Percentiles rank a stretch among this genome's conserved stretches.
Evolutionary conservation across 495 filamentous ascomycete species (phyloP).

Genomic region (Pseudomonodictys pantanalensis): DNA sequence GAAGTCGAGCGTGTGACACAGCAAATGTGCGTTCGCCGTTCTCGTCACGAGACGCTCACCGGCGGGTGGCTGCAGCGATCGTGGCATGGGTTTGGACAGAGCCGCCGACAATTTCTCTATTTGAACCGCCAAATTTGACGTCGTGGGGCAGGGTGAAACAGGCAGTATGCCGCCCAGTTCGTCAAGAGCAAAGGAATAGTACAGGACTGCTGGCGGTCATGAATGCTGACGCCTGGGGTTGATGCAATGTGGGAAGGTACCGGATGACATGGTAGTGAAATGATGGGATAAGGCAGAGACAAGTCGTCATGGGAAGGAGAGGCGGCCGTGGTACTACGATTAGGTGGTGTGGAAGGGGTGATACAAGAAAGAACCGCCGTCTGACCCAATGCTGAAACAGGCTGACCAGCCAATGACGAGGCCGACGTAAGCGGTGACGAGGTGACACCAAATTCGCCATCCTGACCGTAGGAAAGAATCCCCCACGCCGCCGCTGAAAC

Average conservation of each 20-base stretch:
- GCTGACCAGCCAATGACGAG: constrained; percentile 13
- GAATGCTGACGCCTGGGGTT: background rate
- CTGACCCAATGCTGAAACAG: constrained; percentile 22
- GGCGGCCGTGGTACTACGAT: constrained; percentile 9
- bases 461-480: constrained; percentile 7
- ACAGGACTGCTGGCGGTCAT: background rate
- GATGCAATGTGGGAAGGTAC: constrained; percentile 17
- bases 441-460: constrained; percentile 4
- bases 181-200: background rate
- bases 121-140: constrained; percentile 17
- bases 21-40: background rate
- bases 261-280: no score
- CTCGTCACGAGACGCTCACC: constrained; percentile 9
- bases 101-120: constrained; percentile 19
- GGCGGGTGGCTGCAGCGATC: constrained; percentile 20
- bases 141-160: constrained; percentile 15
- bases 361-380: constrained; percentile 26
- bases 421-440: background rate
- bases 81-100: background rate
- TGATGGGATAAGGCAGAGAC: no score
- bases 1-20: constrained; percentile 24
- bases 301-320: background rate
- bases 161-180: background rate
- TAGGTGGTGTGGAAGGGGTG: background rate
- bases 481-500: constrained; percentile 30